These are phyloP conservation scores for Neopestalotiopsis sp. DNA, from an alignment of 2,329 filamentous ascomycete genomes.

Conservation along the genomic window DNA sequence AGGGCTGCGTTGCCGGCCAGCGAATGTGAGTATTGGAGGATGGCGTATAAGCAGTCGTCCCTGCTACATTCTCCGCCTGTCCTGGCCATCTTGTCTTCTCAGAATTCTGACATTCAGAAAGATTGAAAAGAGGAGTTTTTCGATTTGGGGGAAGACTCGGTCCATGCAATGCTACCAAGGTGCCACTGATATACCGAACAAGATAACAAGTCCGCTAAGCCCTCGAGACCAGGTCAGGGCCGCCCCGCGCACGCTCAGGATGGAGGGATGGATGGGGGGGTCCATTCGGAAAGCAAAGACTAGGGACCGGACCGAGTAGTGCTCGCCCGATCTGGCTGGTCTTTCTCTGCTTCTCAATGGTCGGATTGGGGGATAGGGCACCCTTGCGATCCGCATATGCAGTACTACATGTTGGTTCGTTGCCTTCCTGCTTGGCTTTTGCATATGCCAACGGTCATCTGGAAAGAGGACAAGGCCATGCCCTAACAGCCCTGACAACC, in stretches of 20 bases:
- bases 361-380: not conserved
- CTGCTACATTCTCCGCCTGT: constrained; percentile 25
- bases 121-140: constrained; percentile 1
- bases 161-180: not conserved
- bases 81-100: constrained; percentile 28
- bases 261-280: not conserved
- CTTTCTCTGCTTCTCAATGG: not conserved
- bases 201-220: not conserved
- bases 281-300: not conserved
- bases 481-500: not conserved
- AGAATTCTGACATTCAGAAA: constrained; percentile 22
- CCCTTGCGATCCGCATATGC: constrained; percentile 17
- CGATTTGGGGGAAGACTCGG: not conserved
- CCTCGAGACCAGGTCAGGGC: not conserved
- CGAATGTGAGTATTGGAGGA: constrained; percentile 39
- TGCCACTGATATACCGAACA: not conserved
- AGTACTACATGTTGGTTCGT: constrained; percentile 18
- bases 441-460: constrained; percentile 9
- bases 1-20: constrained; percentile 47
- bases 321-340: not conserved
- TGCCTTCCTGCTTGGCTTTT: constrained; percentile 13
- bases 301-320: constrained; percentile 12
- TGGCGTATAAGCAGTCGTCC: not conserved
- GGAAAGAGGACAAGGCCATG: not conserved
- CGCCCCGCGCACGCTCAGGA: not conserved